Base-by-base conservation (phyloP, 495 filamentous ascomycete species). In the Daldinia grandis region DNA sequence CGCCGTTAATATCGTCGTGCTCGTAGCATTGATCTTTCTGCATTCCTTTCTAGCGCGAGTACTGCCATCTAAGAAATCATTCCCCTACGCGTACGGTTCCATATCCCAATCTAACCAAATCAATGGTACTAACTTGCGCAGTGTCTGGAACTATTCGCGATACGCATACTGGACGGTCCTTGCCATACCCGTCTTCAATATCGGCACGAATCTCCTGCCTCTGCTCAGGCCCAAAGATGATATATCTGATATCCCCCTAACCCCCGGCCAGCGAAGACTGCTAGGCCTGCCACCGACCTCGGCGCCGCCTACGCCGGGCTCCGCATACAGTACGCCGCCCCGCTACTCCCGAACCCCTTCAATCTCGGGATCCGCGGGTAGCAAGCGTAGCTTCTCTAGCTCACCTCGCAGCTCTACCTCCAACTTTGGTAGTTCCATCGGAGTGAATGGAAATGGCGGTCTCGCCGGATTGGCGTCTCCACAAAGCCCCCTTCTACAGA, bases 171-270 rank as follows among this genome's bases (percentile, higher is more conserved):
- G 68, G 69, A 17, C 54, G 3, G 47, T 65, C 5, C 65, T 64
- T 27, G 66, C 50, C 14, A 73, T 93, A 44, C 85, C 92, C 33
- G 25, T 88, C 42, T 79, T 83, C 78, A 95, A 94, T 78, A 88
- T 95, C 62, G 63, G 83, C 65, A 66, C 87, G 14, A 89, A 92
- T 15, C 71, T 90, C 37, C 83, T 86, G 24, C 95, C 93, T 12
- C 85, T 97, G 21, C 77, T 92, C 74, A 86, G 88, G 55, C 79
- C 81, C 6, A 86, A 84, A 62, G 94, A 97, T 78, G 87, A 95
- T 66, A 85, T 97, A 64, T 83, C 88, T 70, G 95, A 99, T 77
- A 96, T 99, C 54, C 89, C 95, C 66, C 85, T 99, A 58, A 98
- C 94, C 5, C 93, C 95, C 24, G 89, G 90, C 12, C 95, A 99